Evolutionary conservation across 129 eudicot genomes (phyloP).

Genomic region (Centrapalus pauciflorus): DNA sequence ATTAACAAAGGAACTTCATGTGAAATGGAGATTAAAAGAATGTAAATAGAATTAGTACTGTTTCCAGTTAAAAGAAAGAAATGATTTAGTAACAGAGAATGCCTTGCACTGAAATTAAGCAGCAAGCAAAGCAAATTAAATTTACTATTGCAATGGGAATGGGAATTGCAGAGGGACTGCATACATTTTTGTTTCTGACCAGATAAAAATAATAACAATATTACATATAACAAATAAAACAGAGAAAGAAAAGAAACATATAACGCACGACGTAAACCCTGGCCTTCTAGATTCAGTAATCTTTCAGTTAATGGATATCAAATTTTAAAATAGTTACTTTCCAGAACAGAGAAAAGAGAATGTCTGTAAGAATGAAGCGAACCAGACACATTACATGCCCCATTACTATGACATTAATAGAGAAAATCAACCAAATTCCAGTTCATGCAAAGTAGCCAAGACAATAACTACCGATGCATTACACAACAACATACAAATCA

Average conservation of each 20-base stretch:
- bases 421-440: too few species aligned
- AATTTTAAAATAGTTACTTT: not conserved
- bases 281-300: too few species aligned
- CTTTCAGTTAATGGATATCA: too few species aligned
- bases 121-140: not conserved
- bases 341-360: not conserved
- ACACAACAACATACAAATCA: not conserved
- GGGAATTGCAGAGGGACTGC: not conserved
- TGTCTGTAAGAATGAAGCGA: not conserved
- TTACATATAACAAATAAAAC: not conserved
- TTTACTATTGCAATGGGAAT: not conserved
- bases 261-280: too few species aligned
- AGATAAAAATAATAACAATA: too few species aligned
- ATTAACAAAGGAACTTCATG: not conserved
- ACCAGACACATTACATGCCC: too few species aligned
- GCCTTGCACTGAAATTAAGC: not conserved
- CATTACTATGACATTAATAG: too few species aligned
- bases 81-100: not conserved
- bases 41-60: not conserved
- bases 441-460: not conserved
- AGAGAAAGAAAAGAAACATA: not conserved
- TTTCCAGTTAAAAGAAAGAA: not conserved
- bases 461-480: too few species aligned
- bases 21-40: not conserved
- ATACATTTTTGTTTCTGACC: too few species aligned